Evolutionary conservation across 2,329 filamentous ascomycete species (phyloP).

Genomic region (Cladophialophora carrionii): DNA sequence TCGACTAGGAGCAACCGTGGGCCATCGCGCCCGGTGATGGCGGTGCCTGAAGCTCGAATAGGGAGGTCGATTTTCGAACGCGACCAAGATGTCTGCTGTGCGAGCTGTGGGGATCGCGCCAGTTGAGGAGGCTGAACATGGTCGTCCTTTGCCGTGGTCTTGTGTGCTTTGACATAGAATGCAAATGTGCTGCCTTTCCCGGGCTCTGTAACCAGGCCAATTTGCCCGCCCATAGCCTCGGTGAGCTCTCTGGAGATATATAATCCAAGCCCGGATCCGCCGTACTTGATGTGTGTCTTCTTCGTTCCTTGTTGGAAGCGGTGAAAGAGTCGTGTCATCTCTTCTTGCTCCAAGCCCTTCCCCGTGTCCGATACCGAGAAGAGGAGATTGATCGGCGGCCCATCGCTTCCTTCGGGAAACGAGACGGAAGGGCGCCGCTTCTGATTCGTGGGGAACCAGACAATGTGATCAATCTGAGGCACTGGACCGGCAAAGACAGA

Average conservation of each 20-base stretch:
- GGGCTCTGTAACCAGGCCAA: constrained; percentile 65
- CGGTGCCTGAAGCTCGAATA: neutral
- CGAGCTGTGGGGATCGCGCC: neutral
- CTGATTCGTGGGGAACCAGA: constrained; percentile 27
- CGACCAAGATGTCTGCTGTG: constrained; percentile 6
- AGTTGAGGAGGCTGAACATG: neutral
- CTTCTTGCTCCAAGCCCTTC: constrained; percentile 69
- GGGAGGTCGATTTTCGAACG: neutral
- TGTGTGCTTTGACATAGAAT: constrained; percentile 57
- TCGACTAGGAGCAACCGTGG: constrained; percentile 46
- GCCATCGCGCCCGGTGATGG: neutral
- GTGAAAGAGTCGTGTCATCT: constrained; percentile 74
- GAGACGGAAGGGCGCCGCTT: constrained; percentile 39
- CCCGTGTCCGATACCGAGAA: constrained; percentile 78
- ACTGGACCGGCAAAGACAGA: constrained; percentile 15
- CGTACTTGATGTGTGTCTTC: constrained; percentile 75
- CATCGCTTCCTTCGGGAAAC: constrained; percentile 57
- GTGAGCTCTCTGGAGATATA: constrained; percentile 78
- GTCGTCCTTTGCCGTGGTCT: constrained; percentile 5
- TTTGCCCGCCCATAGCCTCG: constrained; percentile 77
- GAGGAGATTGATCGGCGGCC: constrained; percentile 65
- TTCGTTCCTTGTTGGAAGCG: constrained; percentile 77
- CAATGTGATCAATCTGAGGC: constrained; percentile 20
- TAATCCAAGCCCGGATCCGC: constrained; percentile 74
- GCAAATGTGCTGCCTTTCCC: constrained; percentile 61